A percentile compares a stretch with the other conserved stretches of the same genome.
These are phyloP conservation scores for Blepharisma undulans DNA, from an alignment of 169 alveolate genomes.

Conservation along the genomic window DNA sequence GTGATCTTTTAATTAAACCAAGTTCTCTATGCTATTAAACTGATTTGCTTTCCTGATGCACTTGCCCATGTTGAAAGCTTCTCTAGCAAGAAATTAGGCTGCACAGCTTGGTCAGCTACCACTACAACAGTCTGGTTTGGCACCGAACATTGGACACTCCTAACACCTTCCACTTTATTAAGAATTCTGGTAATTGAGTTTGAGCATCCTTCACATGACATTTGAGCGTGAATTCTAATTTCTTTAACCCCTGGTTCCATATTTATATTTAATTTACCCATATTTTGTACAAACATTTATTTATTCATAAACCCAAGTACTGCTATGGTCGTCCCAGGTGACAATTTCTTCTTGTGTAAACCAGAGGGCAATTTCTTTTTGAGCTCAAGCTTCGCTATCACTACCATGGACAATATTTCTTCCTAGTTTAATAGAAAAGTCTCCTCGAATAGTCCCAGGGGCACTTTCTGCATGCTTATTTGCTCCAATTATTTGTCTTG, in stretches of 20 bases:
- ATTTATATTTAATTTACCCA: neutral
- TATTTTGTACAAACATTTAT: neutral
- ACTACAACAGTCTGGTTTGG: slow-evolving; percentile 1
- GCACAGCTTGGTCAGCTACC: neutral
- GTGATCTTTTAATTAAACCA: neutral
- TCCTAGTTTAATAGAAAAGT: slow-evolving; percentile 92
- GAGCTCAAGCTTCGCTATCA: slow-evolving; percentile 94
- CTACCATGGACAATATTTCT: slow-evolving; percentile 95
- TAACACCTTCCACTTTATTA: neutral
- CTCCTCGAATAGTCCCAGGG: slow-evolving; percentile 97
- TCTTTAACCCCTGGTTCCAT: slow-evolving; percentile 27
- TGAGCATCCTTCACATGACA: slow-evolving; percentile 39
- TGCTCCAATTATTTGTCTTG: slow-evolving; percentile 94
- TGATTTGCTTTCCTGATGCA: slow-evolving; percentile 34
- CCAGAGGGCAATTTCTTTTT: slow-evolving; percentile 94
- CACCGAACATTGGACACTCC: neutral
- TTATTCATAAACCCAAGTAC: slow-evolving; percentile 85
- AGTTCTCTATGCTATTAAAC: neutral
- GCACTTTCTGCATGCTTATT: slow-evolving; percentile 91
- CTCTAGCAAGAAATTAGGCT: neutral
- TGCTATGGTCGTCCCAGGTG: slow-evolving; percentile 71
- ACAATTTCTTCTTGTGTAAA: slow-evolving; percentile 92
- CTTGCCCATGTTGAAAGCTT: slow-evolving; percentile 18
- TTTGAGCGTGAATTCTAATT: neutral
- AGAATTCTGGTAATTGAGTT: slow-evolving; percentile 22